Conservation (phyloP, 2,329 filamentous ascomycete species). For the Aspergillus awamori region DNA sequence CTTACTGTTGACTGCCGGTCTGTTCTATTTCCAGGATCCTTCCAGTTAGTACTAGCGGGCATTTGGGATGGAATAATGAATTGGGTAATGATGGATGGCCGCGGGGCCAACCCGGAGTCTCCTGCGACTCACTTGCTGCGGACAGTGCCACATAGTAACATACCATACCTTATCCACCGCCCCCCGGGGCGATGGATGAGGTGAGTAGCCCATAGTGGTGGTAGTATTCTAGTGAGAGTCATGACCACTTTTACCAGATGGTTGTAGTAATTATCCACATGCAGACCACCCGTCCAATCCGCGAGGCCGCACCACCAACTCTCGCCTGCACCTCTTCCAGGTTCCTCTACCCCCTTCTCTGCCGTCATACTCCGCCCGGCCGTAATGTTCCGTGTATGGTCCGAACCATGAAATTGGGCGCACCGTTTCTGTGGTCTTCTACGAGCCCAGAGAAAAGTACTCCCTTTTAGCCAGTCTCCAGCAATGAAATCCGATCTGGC, state of each 20-base stretch:
- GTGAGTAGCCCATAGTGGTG: too few species aligned
- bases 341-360: constrained; percentile 9
- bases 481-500: constrained; percentile 4
- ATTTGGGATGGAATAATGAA: not conserved
- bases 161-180: constrained; percentile 5
- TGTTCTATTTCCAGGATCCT: not conserved
- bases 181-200: not conserved
- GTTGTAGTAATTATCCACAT: constrained; percentile 10
- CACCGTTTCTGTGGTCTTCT: constrained; percentile 8
- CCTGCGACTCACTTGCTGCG: not conserved
- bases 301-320: constrained; percentile 7
- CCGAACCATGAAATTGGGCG: constrained; percentile 22
- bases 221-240: not conserved
- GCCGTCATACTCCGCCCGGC: constrained; percentile 12
- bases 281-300: constrained; percentile 1
- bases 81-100: constrained; percentile 1
- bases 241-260: constrained; percentile 8
- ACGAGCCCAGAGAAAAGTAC: constrained; percentile 2
- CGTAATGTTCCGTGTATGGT: constrained; percentile 25
- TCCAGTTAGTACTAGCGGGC: not conserved
- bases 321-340: constrained; percentile 2
- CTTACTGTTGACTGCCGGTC: not conserved
- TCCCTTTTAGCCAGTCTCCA: not conserved
- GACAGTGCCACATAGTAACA: not conserved
- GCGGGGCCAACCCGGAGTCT: constrained; percentile 1